These are phyloP conservation scores for Phaeosphaeriaceae sp. DNA, from an alignment of 2,329 filamentous ascomycete genomes.

Conservation along the genomic window DNA sequence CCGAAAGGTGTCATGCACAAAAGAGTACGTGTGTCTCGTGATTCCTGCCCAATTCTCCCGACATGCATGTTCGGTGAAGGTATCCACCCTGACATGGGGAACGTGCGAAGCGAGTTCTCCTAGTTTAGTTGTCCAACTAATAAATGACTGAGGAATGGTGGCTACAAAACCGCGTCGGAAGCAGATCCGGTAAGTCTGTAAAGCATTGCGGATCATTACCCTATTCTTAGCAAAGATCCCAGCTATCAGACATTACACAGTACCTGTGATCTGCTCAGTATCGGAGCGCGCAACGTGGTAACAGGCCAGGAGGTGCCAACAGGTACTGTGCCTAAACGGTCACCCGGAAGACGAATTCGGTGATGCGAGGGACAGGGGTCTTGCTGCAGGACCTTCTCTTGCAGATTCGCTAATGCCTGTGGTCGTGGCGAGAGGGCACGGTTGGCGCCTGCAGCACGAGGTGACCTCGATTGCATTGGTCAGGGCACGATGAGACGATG, in stretches of 20 bases:
- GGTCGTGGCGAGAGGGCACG: slow-evolving; percentile 24
- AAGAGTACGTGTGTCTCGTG: slow-evolving; percentile 23
- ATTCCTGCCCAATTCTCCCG: slow-evolving; percentile 27
- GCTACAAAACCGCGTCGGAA: slow-evolving; percentile 34
- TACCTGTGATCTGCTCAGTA: slow-evolving; percentile 22
- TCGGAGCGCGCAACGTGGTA: slow-evolving; percentile 11
- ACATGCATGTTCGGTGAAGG: slow-evolving; percentile 16
- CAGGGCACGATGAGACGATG: slow-evolving; percentile 16
- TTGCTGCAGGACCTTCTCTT: slow-evolving; percentile 17
- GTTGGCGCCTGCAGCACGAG: slow-evolving; percentile 26
- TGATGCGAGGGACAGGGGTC: slow-evolving; percentile 27
- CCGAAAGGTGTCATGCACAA: slow-evolving; percentile 25
- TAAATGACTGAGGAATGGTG: slow-evolving; percentile 18
- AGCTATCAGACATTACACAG: slow-evolving; percentile 21
- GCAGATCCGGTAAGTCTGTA: slow-evolving; percentile 36
- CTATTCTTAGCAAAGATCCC: slow-evolving; percentile 19
- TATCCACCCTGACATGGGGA: slow-evolving; percentile 11
- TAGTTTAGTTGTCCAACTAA: slow-evolving; percentile 21
- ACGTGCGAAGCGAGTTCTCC: slow-evolving; percentile 23
- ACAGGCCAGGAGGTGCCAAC: neutral
- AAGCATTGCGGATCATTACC: slow-evolving; percentile 18
- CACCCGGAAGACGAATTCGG: slow-evolving; percentile 22
- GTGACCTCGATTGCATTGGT: slow-evolving; percentile 17
- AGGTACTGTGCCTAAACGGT: slow-evolving; percentile 20
- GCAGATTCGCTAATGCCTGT: slow-evolving; percentile 28